Evolutionary conservation across 768 basidiomycete species (phyloP).

Genomic region (Suillus brevipes): DNA sequence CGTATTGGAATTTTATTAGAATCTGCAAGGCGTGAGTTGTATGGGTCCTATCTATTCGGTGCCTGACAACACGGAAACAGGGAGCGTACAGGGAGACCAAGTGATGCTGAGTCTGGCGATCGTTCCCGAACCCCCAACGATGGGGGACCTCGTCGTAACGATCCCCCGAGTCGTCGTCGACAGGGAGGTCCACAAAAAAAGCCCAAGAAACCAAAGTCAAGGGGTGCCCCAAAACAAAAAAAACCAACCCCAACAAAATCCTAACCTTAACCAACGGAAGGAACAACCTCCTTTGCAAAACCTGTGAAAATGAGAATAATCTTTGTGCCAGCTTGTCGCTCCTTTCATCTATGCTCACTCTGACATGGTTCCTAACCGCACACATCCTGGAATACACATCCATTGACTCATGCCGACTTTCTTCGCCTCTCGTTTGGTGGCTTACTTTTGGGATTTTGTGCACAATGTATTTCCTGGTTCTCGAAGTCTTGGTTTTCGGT

Average conservation of each 20-base stretch:
- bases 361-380: constrained; percentile 81
- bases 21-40: constrained; percentile 35
- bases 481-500: constrained; percentile 73
- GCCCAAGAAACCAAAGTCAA: constrained; percentile 18
- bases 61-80: constrained; percentile 20
- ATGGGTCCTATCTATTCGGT: neutral
- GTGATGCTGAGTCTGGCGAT: constrained; percentile 27
- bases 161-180: constrained; percentile 19
- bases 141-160: constrained; percentile 10
- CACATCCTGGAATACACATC: constrained; percentile 81
- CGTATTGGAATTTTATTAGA: constrained; percentile 55
- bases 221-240: constrained; percentile 20
- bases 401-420: constrained; percentile 65
- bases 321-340: constrained; percentile 51
- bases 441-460: constrained; percentile 77
- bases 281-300: too few relatives aligned
- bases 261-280: too few relatives aligned
- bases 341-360: constrained; percentile 66
- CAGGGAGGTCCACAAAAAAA: constrained; percentile 14
- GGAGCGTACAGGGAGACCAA: constrained; percentile 21
- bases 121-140: constrained; percentile 24
- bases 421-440: constrained; percentile 87
- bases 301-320: neutral
- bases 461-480: constrained; percentile 74
- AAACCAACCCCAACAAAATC: too few relatives aligned